Base-by-base conservation (phyloP, 768 basidiomycete genomes). In the Leccinum boreale region DNA sequence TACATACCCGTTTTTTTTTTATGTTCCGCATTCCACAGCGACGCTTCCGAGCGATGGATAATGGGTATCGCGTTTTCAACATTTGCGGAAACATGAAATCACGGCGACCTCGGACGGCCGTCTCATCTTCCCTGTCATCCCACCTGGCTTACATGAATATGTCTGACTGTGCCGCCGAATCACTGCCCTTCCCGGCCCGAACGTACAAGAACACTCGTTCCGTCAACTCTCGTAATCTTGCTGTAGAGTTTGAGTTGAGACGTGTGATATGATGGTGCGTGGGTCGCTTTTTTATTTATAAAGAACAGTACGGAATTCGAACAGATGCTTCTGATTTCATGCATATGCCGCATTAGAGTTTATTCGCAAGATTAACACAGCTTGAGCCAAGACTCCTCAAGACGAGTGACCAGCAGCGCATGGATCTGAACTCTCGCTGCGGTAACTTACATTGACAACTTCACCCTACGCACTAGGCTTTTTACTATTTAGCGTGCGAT, bases 401-500 rank as follows among this genome's bases (percentile, higher is more conserved):
- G 42, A 19, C 19, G 19, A 44, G 42, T 19, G 11, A 19, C 19
- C n/a, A 19, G 19, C 10, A 8, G 17, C 17, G 8, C 17, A 3
- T 10, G n/a, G 39, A 9, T 42, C n/a, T 42, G 39, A 9, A n/a
- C 39, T 42, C 39, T 42, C n/a, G 4, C n/a, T n/a, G 42, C 19
- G 42, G 42, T 44, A 44, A 44, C 42, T 12, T 44, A 44, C 42
- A 19, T 19, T 44, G 42, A 42, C n/a, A 42, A 42, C n/a, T 17
- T 42, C 39, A n/a, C 42, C 42, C 4, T 11, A 19, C n/a, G 11
- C 19, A 44, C 42, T 44, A 44, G 42, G 5, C 19, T 44, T 31
- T 52, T 44, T 45, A 23, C 65, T 63, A 62, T 60, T 55, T 54
- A 62, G 65, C 28, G 7, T 56, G 57, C 62, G 65, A 60, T 55